Evolutionary conservation across 2,329 filamentous ascomycete species (phyloP).

Genomic region (Aspergillaceae sp.): DNA sequence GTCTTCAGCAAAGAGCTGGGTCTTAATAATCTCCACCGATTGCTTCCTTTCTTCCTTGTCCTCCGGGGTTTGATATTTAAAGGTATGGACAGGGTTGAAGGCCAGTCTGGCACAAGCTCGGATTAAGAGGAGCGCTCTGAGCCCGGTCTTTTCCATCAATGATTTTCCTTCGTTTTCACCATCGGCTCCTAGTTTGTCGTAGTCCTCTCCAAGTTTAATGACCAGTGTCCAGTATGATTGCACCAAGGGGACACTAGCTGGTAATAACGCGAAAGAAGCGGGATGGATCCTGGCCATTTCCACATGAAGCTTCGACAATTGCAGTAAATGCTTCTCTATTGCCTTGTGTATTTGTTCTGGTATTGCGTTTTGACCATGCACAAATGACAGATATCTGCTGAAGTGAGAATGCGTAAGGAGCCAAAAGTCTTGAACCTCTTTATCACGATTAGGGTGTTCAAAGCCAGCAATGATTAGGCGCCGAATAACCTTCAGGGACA

Average conservation of each 20-base stretch:
- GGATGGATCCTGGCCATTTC: slow-evolving; percentile 74
- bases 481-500: slow-evolving; percentile 69
- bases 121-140: slow-evolving; percentile 75
- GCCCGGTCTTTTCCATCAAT: slow-evolving; percentile 66
- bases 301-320: slow-evolving; percentile 85
- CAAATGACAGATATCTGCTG: slow-evolving; percentile 60
- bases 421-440: slow-evolving; percentile 74
- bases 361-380: slow-evolving; percentile 50
- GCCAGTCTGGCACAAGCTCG: slow-evolving; percentile 78
- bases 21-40: slow-evolving; percentile 61
- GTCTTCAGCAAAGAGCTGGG: slow-evolving; percentile 63
- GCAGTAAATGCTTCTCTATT: slow-evolving; percentile 78
- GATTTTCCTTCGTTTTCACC: slow-evolving; percentile 43
- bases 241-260: slow-evolving; percentile 67
- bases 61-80: slow-evolving; percentile 69
- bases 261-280: slow-evolving; percentile 72
- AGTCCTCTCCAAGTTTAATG: slow-evolving; percentile 65
- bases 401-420: slow-evolving; percentile 66
- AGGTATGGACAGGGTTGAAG: slow-evolving; percentile 69
- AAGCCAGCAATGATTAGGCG: slow-evolving; percentile 74
- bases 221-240: slow-evolving; percentile 80
- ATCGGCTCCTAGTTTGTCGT: slow-evolving; percentile 34
- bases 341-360: slow-evolving; percentile 47
- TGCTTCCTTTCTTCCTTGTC: slow-evolving; percentile 67
- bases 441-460: slow-evolving; percentile 71